Base-by-base conservation (phyloP, 2,329 filamentous ascomycete genomes). In the Phialophora macrospora region DNA sequence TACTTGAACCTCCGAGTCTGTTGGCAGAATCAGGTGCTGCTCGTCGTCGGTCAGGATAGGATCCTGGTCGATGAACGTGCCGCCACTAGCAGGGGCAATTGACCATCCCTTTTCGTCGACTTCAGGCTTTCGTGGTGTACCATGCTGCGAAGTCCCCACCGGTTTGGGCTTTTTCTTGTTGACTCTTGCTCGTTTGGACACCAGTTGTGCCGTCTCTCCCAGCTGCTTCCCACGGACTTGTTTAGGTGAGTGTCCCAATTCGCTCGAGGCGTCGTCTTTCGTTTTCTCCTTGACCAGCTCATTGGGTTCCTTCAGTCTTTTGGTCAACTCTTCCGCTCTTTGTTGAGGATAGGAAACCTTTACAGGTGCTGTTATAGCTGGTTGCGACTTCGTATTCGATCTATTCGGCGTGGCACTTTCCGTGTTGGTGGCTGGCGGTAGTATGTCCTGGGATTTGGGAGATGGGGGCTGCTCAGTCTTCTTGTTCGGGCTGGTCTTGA, bases 1-100 rank as follows among this genome's bases (percentile, higher is more conserved):
- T 28, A 97, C 84, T 75, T 93, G 90, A 61, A 97, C 82, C 9
- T 89, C 89, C 30, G 86, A 88, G 66, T 88, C 85, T 73, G 92
- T 91, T 34, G 89, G 86, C 63, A 96, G 77, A 64, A 97, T 88
- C 46, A 97, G 76, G 77, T 89, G 84, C 79, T 83, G 81, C 71
- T 86, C 84, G 74, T 88, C 84, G n/a, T 71, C 68, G 2, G 85
- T 83, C 73, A 88, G 84, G 8, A 87, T 73, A 5, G 87, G 84
- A 71, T 88, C 84, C 57, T 84, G 75, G 54, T 82, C 77, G 63
- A 84, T 77, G 72, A 86, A 85, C 62, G 82, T 81, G 24, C 87
- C 87, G 48, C 84, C 86, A 32, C 80, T 74, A 7, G 82, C 76
- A n/a, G 78, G 74, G 20, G 83, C 84, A 9, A 84, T 72, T 26